A percentile compares a stretch with the other conserved stretches of the same genome.
These are phyloP conservation scores for Crepidotus variabilis DNA, from an alignment of 768 basidiomycete species.

Conservation along the genomic window DNA sequence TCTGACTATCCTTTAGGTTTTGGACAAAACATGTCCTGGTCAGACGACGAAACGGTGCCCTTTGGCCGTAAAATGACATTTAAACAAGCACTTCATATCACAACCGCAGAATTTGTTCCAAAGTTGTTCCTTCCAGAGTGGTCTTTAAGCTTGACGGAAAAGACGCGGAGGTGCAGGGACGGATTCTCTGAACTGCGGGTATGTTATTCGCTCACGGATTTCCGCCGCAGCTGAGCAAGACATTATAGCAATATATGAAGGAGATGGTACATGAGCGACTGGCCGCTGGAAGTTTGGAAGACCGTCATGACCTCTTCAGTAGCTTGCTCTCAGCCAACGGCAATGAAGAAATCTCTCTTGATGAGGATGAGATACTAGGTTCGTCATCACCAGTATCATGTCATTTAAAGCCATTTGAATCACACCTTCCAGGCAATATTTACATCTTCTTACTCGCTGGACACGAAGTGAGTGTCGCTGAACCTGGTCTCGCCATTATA, in stretches of 20 bases:
- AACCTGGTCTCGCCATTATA: slow-evolving; percentile 27
- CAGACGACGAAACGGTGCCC: slow-evolving; percentile 29
- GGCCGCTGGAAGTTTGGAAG: slow-evolving; percentile 46
- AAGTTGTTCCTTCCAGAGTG: slow-evolving; percentile 32
- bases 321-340: background rate
- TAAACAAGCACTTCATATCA: slow-evolving; percentile 38
- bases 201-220: background rate
- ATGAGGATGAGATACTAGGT: background rate
- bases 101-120: slow-evolving; percentile 27
- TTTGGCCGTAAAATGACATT: slow-evolving; percentile 41
- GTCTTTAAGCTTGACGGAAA: slow-evolving; percentile 27
- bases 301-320: slow-evolving; percentile 26
- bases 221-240: background rate
- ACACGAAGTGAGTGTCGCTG: slow-evolving; percentile 40
- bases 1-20: slow-evolving; percentile 30
- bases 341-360: background rate
- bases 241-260: slow-evolving; percentile 35
- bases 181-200: slow-evolving; percentile 36
- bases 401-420: background rate
- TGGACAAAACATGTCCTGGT: slow-evolving; percentile 44
- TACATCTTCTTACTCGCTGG: slow-evolving; percentile 57
- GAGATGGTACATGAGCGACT: slow-evolving; percentile 49
- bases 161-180: slow-evolving; percentile 22
- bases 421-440: slow-evolving; percentile 31
- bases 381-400: background rate